A percentile compares a stretch with the other conserved stretches of the same genome.
Evolutionary conservation across 495 filamentous ascomycete species (phyloP).

Genomic region (Aspergillus biplanus): DNA sequence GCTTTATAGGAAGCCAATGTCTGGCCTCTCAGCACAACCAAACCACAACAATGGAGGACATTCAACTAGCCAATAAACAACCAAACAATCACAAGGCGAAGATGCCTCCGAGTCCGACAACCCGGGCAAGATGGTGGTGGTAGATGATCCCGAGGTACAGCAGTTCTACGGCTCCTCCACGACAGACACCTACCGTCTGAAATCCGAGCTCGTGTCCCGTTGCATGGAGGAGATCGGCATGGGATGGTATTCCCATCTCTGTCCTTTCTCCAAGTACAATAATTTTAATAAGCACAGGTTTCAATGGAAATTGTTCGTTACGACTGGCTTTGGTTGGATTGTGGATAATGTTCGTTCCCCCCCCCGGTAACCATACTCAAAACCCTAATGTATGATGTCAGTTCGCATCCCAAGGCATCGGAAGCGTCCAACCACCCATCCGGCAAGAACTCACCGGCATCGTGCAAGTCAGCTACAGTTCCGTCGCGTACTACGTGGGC

Average conservation of each 20-base stretch:
- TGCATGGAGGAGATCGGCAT: conserved; percentile 41
- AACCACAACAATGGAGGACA: conserved; percentile 26
- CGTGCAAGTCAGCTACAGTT: conserved; percentile 37
- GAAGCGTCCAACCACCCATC: conserved; percentile 36
- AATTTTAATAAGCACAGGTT: conserved; percentile 26
- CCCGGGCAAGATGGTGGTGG: conserved; percentile 26
- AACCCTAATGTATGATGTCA: conserved; percentile 12
- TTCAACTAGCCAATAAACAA: conserved; percentile 18
- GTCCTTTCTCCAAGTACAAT: not conserved
- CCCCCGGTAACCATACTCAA: not conserved
- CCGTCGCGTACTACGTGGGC: conserved; percentile 40
- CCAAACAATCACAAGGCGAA: not conserved
- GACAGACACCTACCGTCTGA: conserved; percentile 37
- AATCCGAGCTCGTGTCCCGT: conserved; percentile 37
- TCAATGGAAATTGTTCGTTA: conserved; percentile 39
- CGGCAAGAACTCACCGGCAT: conserved; percentile 34
- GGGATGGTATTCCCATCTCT: conserved; percentile 32
- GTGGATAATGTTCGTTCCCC: conserved; percentile 35
- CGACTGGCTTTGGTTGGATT: conserved; percentile 42
- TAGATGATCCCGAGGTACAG: conserved; percentile 29
- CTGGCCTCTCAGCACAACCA: not conserved
- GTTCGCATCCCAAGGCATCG: conserved; percentile 40
- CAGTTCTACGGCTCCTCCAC: conserved; percentile 40
- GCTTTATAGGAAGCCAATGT: not conserved
- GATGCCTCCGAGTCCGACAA: conserved; percentile 5